Evolutionary conservation across 129 eudicot species (phyloP), one percentile per base, ranked within the genome.

Genomic region (Flaveria bidentis): DNA sequence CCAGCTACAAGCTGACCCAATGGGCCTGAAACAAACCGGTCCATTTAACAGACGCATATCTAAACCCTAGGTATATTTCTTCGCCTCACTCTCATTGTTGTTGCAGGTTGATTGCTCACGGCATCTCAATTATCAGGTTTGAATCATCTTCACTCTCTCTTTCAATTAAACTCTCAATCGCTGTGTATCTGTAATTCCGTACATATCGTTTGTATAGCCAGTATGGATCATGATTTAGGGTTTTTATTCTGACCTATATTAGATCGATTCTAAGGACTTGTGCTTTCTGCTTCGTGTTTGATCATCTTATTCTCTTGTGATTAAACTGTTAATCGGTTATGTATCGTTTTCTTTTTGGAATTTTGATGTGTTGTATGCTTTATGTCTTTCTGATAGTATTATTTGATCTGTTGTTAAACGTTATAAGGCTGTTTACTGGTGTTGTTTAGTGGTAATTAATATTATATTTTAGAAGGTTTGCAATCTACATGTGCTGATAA

Each of bases 61-160:
- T 23, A 78, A 78, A 61, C 64, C 64, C 76, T 60, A 78, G 49
- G 14, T 6, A 8, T 60, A 26, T 58, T 18, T 25, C 11, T 46
- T 69, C 14, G 23, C 74, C 33, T 20, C 73, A 23, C 36, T 47
- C 41, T 72, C 56, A 53, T 18, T 45, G 16, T 72, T 13, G 14
- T 58, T 63, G 69, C 45, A 63, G 45, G 20, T 63, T 28, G 13
- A 30, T 63, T 30, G 2, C 69, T 63, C 13, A 63, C 46, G 69
- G 46, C 69, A 22, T 63, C 46, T 30, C 69, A 4, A 0, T 6
- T 30, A 26, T 63, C 46, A 63, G 69, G 69, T 63, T 15, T 2
- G 46, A 63, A 63, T 1, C 69, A 5, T 15, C 10, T 63, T 63
- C 44, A 1, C 15, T 63, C 20, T 63, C 68, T 63, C 45, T 2